Evolutionary conservation across 108 stramenopile species (phyloP).

Genomic region (Bacterosira constricta): DNA sequence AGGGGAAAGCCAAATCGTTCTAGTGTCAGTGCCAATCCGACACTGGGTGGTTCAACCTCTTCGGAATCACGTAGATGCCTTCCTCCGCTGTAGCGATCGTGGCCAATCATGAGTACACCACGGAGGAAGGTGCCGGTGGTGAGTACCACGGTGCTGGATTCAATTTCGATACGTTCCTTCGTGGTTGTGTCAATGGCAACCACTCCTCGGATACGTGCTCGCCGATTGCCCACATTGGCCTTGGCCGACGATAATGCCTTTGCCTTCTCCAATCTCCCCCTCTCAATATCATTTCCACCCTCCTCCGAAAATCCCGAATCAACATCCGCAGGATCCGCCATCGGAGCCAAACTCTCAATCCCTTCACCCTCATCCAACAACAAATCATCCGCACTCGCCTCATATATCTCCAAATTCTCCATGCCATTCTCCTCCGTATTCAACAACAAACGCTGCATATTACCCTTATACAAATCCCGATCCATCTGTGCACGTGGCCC

Average conservation of each 20-base stretch:
- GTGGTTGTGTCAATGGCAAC: slow-evolving; percentile 63
- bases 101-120: slow-evolving; percentile 86
- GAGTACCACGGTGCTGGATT: slow-evolving; percentile 81
- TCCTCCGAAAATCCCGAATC: slow-evolving; percentile 17
- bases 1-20: slow-evolving; percentile 89
- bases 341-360: slow-evolving; percentile 52
- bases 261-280: slow-evolving; percentile 27
- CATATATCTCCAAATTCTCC: slow-evolving; percentile 81
- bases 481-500: slow-evolving; percentile 96
- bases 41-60: slow-evolving; percentile 92
- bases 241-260: slow-evolving; percentile 36
- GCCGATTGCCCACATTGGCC: slow-evolving; percentile 40
- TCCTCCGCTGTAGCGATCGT: slow-evolving; percentile 91
- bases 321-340: slow-evolving; percentile 54
- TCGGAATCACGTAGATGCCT: slow-evolving; percentile 93
- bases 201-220: slow-evolving; percentile 83
- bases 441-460: slow-evolving; percentile 74
- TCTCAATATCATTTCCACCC: slow-evolving; percentile 3
- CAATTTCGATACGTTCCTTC: slow-evolving; percentile 61
- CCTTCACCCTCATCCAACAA: slow-evolving; percentile 77
- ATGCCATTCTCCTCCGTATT: slow-evolving; percentile 28
- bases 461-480: slow-evolving; percentile 91
- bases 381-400: slow-evolving; percentile 93
- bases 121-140: slow-evolving; percentile 98
- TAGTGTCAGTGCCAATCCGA: slow-evolving; percentile 91